Evolutionary conservation across 176 grass and related monocot genomes (phyloP).

Genomic region (Miscanthus lutarioriparius): DNA sequence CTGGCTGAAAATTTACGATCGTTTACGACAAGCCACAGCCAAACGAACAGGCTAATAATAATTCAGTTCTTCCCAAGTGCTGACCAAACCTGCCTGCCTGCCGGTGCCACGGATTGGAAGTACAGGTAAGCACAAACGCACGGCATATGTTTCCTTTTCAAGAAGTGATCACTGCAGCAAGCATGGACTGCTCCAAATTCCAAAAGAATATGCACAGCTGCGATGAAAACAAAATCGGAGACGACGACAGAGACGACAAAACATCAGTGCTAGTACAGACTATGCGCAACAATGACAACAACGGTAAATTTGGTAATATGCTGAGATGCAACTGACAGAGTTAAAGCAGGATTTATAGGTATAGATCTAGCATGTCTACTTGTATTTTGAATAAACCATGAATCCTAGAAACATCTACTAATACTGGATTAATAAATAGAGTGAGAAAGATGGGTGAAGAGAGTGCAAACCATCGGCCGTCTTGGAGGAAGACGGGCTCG

Average conservation of each 20-base stretch:
- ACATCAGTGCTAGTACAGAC: background rate
- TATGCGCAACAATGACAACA: constrained; percentile 31
- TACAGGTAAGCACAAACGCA: background rate
- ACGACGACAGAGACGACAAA: constrained; percentile 23
- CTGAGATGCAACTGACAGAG: too few relatives aligned
- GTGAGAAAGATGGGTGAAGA: too few relatives aligned
- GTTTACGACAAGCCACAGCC: too few relatives aligned
- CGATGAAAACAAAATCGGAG: constrained; percentile 18
- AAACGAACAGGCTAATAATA: too few relatives aligned
- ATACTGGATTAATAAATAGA: too few relatives aligned
- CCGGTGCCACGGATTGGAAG: background rate
- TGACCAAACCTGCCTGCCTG: background rate
- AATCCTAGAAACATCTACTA: too few relatives aligned
- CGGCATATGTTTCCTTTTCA: background rate
- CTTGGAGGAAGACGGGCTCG: too few relatives aligned
- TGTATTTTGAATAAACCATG: too few relatives aligned
- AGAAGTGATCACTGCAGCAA: background rate
- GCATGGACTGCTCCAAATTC: background rate
- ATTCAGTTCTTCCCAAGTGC: background rate
- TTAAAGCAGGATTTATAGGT: too few relatives aligned
- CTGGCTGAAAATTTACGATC: too few relatives aligned
- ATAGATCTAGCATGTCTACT: too few relatives aligned
- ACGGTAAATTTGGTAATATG: constrained; percentile 24
- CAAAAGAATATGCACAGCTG: background rate
- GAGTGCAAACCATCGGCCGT: too few relatives aligned